These are phyloP conservation scores for Neurospora sp. DNA, from an alignment of 495 filamentous ascomycete genomes.

Conservation along the genomic window DNA sequence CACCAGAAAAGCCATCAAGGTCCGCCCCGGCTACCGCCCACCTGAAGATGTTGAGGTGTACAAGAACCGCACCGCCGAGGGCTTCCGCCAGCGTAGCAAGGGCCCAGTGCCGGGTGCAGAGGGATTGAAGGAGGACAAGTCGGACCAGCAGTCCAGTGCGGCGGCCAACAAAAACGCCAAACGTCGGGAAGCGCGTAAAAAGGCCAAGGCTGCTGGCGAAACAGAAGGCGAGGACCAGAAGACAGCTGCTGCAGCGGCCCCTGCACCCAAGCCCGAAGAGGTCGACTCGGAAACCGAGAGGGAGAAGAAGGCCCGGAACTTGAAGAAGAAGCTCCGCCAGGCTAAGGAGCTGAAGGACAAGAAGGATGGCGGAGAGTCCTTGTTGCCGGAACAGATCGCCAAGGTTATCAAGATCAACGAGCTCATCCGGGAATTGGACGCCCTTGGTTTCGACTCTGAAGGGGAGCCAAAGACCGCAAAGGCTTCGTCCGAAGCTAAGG, in stretches of 20 bases:
- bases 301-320: conserved; percentile 83
- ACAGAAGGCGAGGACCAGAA: conserved; percentile 29
- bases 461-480: conserved; percentile 34
- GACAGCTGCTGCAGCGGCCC: conserved; percentile 17
- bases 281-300: conserved; percentile 65
- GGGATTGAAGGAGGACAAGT: conserved; percentile 43
- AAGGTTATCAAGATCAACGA: conserved; percentile 97
- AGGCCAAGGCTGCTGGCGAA: conserved; percentile 54
- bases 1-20: conserved; percentile 80
- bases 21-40: conserved; percentile 85
- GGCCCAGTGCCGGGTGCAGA: conserved; percentile 73
- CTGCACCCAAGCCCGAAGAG: conserved; percentile 17
- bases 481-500: neutral
- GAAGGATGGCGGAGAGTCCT: conserved; percentile 70
- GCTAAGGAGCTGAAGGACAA: conserved; percentile 83
- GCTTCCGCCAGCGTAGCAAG: conserved; percentile 70
- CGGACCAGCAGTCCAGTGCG: conserved; percentile 30
- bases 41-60: conserved; percentile 96
- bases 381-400: conserved; percentile 91
- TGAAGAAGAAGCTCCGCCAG: conserved; percentile 95
- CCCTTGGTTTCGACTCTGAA: conserved; percentile 67
- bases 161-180: conserved; percentile 89
- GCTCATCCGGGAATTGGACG: conserved; percentile 78
- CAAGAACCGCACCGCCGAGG: conserved; percentile 82
- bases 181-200: conserved; percentile 77